These are phyloP conservation scores for Penstemon eatonii DNA, from an alignment of 257 asterid species.

Conservation along the genomic window DNA sequence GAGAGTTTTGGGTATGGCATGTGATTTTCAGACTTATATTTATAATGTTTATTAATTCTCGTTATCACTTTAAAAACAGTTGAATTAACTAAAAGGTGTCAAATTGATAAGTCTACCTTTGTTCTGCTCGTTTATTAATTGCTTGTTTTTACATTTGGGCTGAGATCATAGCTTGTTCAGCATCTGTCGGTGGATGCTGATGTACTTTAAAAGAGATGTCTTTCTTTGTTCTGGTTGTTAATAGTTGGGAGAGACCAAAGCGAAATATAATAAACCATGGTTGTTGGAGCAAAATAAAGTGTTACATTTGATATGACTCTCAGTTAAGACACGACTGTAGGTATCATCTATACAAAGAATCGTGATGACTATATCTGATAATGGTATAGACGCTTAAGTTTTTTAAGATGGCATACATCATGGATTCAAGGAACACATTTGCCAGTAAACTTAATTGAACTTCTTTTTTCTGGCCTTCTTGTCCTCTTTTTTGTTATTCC, in stretches of 20 bases:
- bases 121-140: slow-evolving; percentile 18
- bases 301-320: slow-evolving; percentile 12
- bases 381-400: not conserved
- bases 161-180: slow-evolving; percentile 1
- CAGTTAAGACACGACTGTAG: not conserved
- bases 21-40: slow-evolving; percentile 9
- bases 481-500: not conserved
- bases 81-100: slow-evolving; percentile 12
- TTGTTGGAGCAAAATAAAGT: not conserved
- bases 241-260: not conserved
- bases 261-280: slow-evolving; percentile 13
- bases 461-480: not conserved
- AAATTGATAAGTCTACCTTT: not conserved
- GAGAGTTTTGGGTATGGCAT: not conserved
- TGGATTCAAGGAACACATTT: slow-evolving; percentile 15
- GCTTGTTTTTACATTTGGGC: not conserved
- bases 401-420: slow-evolving; percentile 5
- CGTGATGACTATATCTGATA: not conserved
- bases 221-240: not conserved
- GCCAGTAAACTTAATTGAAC: slow-evolving; percentile 7
- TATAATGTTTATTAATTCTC: not conserved
- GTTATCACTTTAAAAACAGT: slow-evolving; percentile 8
- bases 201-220: not conserved
- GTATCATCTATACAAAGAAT: slow-evolving; percentile 22
- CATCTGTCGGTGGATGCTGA: not conserved